A percentile compares a stretch with the other conserved stretches of the same genome.
Evolutionary conservation across 2,329 filamentous ascomycete species (phyloP).

Genomic region (Colletotrichum sublineola): DNA sequence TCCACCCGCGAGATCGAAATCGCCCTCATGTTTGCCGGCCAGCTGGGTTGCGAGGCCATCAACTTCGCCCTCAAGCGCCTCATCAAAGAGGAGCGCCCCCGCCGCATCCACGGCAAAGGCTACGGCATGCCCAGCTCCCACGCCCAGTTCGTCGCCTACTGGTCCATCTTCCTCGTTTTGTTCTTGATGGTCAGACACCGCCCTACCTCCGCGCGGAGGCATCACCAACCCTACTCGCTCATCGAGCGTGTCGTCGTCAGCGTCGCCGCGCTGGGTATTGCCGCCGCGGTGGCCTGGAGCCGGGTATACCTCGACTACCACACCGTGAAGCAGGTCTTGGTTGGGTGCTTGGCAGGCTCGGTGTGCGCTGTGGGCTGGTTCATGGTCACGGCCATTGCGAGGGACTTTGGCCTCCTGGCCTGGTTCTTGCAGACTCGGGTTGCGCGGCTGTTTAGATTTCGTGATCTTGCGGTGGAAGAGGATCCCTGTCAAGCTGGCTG

Average conservation of each 20-base stretch:
- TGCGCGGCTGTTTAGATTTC: slow-evolving; percentile 76
- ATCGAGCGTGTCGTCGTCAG: slow-evolving; percentile 69
- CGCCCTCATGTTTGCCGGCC: slow-evolving; percentile 88
- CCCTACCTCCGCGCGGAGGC: slow-evolving; percentile 23
- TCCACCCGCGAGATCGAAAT: slow-evolving; percentile 93
- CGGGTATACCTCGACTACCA: slow-evolving; percentile 95
- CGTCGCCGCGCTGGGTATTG: slow-evolving; percentile 70
- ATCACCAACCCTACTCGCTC: slow-evolving; percentile 67
- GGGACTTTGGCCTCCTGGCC: slow-evolving; percentile 76
- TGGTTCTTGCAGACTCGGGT: slow-evolving; percentile 78
- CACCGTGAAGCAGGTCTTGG: slow-evolving; percentile 87
- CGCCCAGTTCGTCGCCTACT: slow-evolving; percentile 94
- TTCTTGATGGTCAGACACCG: slow-evolving; percentile 88
- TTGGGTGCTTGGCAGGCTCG: slow-evolving; percentile 79
- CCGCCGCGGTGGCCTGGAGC: slow-evolving; percentile 81
- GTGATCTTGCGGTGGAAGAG: slow-evolving; percentile 89
- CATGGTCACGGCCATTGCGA: slow-evolving; percentile 72
- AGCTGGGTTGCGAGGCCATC: slow-evolving; percentile 89
- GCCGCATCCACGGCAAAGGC: slow-evolving; percentile 87
- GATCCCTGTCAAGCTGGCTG: slow-evolving; percentile 92
- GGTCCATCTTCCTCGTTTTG: slow-evolving; percentile 84
- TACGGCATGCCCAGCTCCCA: slow-evolving; percentile 98
- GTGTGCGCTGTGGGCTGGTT: slow-evolving; percentile 86
- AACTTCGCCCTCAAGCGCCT: slow-evolving; percentile 92
- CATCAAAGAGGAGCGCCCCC: slow-evolving; percentile 92